Conservation (phyloP, 305 asterid species). For the Plantago coronopus region DNA sequence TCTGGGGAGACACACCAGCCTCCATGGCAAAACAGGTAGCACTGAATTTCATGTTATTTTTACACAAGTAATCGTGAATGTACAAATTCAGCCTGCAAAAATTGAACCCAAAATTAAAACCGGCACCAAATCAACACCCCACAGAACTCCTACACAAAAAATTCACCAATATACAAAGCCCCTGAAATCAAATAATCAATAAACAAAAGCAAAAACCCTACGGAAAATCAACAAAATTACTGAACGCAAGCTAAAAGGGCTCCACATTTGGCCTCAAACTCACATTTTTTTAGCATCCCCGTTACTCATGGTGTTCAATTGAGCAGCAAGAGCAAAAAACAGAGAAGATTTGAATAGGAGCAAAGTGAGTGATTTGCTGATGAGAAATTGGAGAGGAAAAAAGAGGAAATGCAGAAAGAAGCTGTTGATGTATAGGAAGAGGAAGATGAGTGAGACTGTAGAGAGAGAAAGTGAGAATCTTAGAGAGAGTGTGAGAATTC, state of each 20-base stretch:
- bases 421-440: background rate
- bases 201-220: background rate
- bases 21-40: constrained; percentile 33
- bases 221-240: background rate
- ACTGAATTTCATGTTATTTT: constrained; percentile 21
- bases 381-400: background rate
- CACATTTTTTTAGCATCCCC: constrained; percentile 31
- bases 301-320: constrained; percentile 17
- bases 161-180: too few species aligned
- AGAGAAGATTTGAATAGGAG: too few species aligned
- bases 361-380: background rate
- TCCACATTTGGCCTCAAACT: constrained; percentile 1
- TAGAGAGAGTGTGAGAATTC: too few species aligned
- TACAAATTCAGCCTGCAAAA: constrained; percentile 46
- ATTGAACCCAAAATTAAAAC: constrained; percentile 1
- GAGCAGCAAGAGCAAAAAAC: background rate
- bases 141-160: background rate
- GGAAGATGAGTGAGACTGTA: too few species aligned
- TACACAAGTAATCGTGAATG: constrained; percentile 34
- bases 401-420: too few species aligned
- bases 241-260: background rate
- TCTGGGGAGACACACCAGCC: constrained; percentile 17
- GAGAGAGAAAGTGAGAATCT: too few species aligned
- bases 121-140: background rate
- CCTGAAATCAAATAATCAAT: background rate